Evolutionary conservation across 2,329 filamentous ascomycete genomes (phyloP), one percentile per base, ranked within the genome.

Genomic region (Chrysoporthe puriensis): DNA sequence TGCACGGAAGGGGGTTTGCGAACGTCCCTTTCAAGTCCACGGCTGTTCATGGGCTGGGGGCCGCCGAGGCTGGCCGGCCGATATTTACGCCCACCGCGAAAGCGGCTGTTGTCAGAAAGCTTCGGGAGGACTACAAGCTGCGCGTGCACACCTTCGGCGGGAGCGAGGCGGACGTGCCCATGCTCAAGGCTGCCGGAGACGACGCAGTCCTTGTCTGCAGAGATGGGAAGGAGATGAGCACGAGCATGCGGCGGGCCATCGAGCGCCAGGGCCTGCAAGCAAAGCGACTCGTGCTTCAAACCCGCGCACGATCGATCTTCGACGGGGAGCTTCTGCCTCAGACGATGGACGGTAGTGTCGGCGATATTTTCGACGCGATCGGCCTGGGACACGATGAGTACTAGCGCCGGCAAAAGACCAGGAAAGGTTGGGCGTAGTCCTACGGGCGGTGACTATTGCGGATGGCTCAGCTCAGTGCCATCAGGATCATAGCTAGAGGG

Each of bases 21-120:
- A 32, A 40, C 36, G 36, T 40, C 36, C 36, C 36, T 9, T 6
- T 54, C 21, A 32, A 16, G 11, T 26, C 50, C 4, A 54, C 32
- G 21, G 26, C 13, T 13, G 50, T 54, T 21, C 50, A 34, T 34
- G 50, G 50, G 50, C 21, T 54, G 13, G 26, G 14, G 0, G 26
- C 26, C 13, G 26, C 50, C 21, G 50, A 54, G 50, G 50, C 26
- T 21, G 32, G 5, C 26, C 26, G 14, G 21, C 21, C 50, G 21
- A 13, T 54, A 3, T 57, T 36, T 18, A 21, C 60, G 16, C 76
- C 82, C 7, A 71, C 69, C 0, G 75, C 84, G 26, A 91, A 90
- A 73, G 81, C 76, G 1, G 72, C 71, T 11, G 40, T 66, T 40
- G 66, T 66, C 43, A 48, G 32, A 13, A 44, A 43, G 18, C 52